Evolutionary conservation across 768 basidiomycete species (phyloP).

Genomic region (Termitomyces titanicus): DNA sequence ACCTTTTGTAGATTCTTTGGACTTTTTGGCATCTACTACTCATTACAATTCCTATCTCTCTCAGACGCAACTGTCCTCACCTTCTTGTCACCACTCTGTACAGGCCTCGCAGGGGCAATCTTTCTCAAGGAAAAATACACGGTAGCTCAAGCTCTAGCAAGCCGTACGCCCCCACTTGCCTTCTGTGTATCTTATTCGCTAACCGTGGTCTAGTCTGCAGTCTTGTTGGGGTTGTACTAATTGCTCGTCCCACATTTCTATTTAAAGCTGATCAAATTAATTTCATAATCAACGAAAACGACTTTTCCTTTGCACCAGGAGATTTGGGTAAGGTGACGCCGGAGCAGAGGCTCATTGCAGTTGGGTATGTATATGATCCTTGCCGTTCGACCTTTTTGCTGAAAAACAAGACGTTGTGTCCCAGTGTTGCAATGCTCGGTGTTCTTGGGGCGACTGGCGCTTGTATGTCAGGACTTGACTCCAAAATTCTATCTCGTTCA

Average conservation of each 20-base stretch:
- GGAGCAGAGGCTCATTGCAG: constrained; percentile 38
- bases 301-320: constrained; percentile 21
- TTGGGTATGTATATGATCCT: constrained; percentile 4
- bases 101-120: constrained; percentile 57
- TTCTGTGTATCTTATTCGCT: background rate
- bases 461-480: constrained; percentile 39
- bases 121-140: constrained; percentile 60
- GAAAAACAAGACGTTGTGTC: background rate
- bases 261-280: constrained; percentile 35
- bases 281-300: background rate
- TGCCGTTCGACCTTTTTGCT: background rate
- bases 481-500: background rate
- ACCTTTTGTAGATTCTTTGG: constrained; percentile 52
- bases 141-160: constrained; percentile 49
- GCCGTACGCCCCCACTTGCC: constrained; percentile 26
- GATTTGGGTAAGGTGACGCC: constrained; percentile 24
- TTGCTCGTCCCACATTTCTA: constrained; percentile 73
- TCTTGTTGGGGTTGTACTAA: constrained; percentile 73
- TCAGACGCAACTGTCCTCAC: constrained; percentile 77
- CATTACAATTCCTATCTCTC: constrained; percentile 70
- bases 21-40: constrained; percentile 51
- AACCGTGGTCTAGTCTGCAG: constrained; percentile 45
- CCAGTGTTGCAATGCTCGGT: constrained; percentile 33
- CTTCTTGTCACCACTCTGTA: constrained; percentile 68
- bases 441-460: constrained; percentile 65